Conservation (phyloP, 2,329 filamentous ascomycete species). For the Ophiostoma piceae region DNA sequence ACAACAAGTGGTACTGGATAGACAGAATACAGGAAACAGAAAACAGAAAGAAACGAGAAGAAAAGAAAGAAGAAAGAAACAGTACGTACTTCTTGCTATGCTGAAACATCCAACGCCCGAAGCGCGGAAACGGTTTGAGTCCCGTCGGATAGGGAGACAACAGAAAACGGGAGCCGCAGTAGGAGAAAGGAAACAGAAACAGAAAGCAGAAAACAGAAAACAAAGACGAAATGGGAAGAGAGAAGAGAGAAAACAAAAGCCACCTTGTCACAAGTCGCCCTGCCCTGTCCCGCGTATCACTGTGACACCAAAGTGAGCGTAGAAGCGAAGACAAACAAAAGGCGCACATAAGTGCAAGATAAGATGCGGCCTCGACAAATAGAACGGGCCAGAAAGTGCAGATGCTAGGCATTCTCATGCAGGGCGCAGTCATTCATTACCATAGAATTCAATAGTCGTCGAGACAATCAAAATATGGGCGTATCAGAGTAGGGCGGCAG, state of each 20-base stretch:
- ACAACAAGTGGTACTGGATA: neutral
- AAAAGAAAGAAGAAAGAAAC: neutral
- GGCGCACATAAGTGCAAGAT: neutral
- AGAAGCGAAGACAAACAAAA: neutral
- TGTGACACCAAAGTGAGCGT: neutral
- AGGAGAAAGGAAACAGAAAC: no score
- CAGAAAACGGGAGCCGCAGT: no score
- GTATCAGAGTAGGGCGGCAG: neutral
- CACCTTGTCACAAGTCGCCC: neutral
- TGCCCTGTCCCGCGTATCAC: neutral
- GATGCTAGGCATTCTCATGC: neutral
- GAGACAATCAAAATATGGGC: no score
- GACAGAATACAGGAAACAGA: neutral
- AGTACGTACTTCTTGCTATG: neutral
- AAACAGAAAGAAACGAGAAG: no score
- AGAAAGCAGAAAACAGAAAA: no score
- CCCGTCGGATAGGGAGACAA: no score
- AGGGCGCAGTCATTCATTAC: neutral
- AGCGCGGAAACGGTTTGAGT: no score
- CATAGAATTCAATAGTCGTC: no score
- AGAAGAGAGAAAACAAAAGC: neutral
- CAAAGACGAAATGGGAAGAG: neutral
- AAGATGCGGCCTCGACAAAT: neutral
- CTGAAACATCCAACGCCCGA: neutral
- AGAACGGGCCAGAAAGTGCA: neutral